Conservation (phyloP, 176 grass and related monocot species). For the Ensete glaucum region DNA sequence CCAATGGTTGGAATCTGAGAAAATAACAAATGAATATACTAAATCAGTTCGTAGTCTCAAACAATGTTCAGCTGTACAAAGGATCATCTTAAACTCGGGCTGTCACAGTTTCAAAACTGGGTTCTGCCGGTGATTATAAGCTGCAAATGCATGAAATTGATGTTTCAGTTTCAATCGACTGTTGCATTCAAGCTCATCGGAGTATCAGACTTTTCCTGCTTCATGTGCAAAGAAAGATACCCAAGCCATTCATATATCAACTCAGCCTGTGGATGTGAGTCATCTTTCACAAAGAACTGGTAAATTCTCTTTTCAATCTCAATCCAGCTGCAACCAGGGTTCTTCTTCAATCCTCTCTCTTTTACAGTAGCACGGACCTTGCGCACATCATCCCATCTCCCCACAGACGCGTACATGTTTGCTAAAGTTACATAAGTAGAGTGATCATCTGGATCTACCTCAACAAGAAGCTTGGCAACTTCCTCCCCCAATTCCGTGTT, state of each 20-base stretch:
- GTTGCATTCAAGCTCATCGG: background rate
- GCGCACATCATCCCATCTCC: conserved; percentile 18
- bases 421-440: conserved; percentile 16
- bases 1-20: too few relatives aligned
- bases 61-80: background rate
- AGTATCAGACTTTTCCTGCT: background rate
- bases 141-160: background rate
- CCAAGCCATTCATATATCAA: conserved; percentile 10
- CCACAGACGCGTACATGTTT: conserved; percentile 20
- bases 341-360: conserved; percentile 23
- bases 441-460: conserved; percentile 24
- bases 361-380: conserved; percentile 10
- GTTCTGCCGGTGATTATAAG: background rate
- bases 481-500: conserved; percentile 17
- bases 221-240: conserved; percentile 20
- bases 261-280: conserved; percentile 14
- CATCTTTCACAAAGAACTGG: conserved; percentile 26
- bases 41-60: background rate
- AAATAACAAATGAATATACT: too few relatives aligned
- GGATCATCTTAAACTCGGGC: background rate
- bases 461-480: conserved; percentile 19
- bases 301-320: conserved; percentile 16
- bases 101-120: background rate
- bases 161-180: background rate
- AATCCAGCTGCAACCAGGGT: conserved; percentile 31